Evolutionary conservation across 2,329 filamentous ascomycete genomes (phyloP).

Genomic region (Xylaria sp.): DNA sequence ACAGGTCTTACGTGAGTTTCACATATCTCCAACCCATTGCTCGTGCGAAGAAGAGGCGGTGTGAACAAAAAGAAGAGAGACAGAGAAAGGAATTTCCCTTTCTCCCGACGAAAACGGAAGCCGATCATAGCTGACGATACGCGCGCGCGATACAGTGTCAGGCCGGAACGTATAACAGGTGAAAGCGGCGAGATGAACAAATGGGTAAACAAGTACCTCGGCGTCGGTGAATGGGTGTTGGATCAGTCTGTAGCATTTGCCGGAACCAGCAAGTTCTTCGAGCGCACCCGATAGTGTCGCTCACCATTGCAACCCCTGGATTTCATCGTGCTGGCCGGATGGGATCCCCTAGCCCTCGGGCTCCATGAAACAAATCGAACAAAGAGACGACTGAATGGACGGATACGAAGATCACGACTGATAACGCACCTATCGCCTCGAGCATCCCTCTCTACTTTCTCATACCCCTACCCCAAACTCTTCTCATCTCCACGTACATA

Average conservation of each 20-base stretch:
- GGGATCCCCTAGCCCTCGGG: neutral
- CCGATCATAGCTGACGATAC: constrained; percentile 20
- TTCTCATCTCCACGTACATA: constrained; percentile 19
- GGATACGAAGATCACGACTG: constrained; percentile 32
- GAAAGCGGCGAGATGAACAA: constrained; percentile 83
- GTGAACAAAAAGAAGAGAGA: neutral
- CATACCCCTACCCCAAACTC: neutral
- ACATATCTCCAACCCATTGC: constrained; percentile 35
- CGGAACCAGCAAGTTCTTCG: constrained; percentile 88
- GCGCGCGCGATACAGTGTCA: constrained; percentile 75
- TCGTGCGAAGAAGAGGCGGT: neutral
- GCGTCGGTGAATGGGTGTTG: constrained; percentile 97
- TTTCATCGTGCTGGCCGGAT: neutral
- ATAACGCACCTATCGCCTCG: constrained; percentile 1
- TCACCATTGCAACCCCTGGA: neutral
- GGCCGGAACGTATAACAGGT: constrained; percentile 84
- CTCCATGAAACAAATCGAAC: constrained; percentile 1
- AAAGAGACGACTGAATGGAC: constrained; percentile 21
- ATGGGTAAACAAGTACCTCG: constrained; percentile 94
- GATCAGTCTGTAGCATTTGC: constrained; percentile 95
- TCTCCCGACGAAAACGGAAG: constrained; percentile 1
- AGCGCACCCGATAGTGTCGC: constrained; percentile 77
- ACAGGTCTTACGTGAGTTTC: constrained; percentile 93
- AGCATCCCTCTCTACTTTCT: constrained; percentile 4
- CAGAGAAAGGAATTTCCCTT: neutral